phyloP scores from a whole-genome alignment of 345 rosid species.

The Dipteronia dyeriana region DNA sequence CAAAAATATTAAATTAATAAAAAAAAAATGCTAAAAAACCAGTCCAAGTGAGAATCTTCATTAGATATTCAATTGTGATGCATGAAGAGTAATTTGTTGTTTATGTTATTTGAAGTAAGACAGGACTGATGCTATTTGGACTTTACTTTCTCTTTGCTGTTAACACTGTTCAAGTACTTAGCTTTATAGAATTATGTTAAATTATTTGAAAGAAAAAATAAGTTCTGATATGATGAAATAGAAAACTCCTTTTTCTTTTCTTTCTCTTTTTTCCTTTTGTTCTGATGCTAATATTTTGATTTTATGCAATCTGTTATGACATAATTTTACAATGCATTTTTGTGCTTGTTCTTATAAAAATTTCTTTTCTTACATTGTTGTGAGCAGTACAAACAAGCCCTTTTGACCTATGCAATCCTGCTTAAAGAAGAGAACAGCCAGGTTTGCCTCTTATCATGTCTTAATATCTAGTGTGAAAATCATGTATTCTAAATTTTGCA shows the following conservation, averaged over 20 bases:
- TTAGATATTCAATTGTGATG: too few species aligned
- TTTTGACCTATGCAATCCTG: constrained; percentile 81
- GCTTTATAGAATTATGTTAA: background rate
- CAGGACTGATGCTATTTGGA: background rate
- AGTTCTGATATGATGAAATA: background rate
- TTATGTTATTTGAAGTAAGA: background rate
- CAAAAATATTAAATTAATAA: too few species aligned
- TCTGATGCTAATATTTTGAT: constrained; percentile 10
- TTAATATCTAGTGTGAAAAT: background rate
- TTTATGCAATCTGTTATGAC: background rate
- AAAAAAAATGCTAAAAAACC: too few species aligned
- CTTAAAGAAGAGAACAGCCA: constrained; percentile 62
- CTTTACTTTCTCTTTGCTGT: background rate
- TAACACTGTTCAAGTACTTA: background rate
- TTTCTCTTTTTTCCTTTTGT: too few species aligned
- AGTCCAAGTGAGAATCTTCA: too few species aligned
- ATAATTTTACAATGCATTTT: background rate
- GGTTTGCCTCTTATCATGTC: constrained; percentile 44
- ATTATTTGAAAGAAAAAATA: too few species aligned
- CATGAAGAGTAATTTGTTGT: too few species aligned
- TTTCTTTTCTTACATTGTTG: background rate
- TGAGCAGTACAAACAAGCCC: constrained; percentile 91
- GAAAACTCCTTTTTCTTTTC: background rate
- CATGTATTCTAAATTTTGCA: background rate
- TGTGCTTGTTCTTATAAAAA: background rate